Percentiles rank a stretch among this genome's conserved stretches.
Evolutionary conservation across 257 asterid genomes (phyloP).

Genomic region (Scutellaria baicalensis): DNA sequence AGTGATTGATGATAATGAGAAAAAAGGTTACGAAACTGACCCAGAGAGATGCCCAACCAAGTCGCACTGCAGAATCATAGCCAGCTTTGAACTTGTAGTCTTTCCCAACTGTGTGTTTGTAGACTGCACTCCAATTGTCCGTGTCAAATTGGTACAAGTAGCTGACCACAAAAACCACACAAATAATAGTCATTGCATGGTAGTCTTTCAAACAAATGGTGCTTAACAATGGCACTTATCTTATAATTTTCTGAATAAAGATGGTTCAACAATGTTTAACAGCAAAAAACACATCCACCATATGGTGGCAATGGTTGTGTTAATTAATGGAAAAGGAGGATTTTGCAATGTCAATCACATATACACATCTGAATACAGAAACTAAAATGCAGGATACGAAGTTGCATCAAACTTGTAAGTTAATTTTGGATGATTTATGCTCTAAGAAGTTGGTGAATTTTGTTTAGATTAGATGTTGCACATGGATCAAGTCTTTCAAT

Average conservation of each 20-base stretch:
- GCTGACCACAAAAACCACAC: constrained; percentile 37
- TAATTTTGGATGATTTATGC: not conserved
- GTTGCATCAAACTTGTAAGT: not conserved
- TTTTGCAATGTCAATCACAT: not conserved
- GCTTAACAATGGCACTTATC: not conserved
- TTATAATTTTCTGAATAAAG: not conserved
- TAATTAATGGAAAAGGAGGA: not conserved
- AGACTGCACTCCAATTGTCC: constrained; percentile 75
- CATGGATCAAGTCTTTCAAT: not conserved
- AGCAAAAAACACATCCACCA: not conserved
- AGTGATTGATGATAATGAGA: not conserved
- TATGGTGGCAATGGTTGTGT: not conserved
- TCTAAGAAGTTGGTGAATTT: not conserved
- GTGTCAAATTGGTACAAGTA: constrained; percentile 76
- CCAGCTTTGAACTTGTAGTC: constrained; percentile 93
- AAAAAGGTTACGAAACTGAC: constrained; percentile 30
- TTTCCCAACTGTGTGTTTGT: constrained; percentile 73
- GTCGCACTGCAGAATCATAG: constrained; percentile 85
- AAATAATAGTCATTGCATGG: not conserved
- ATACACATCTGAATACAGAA: not conserved
- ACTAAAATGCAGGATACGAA: not conserved
- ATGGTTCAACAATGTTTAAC: not conserved
- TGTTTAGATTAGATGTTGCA: not conserved
- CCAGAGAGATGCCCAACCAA: constrained; percentile 99
- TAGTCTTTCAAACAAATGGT: not conserved